These are phyloP conservation scores for Hippophae gyantsensis DNA, from an alignment of 306 rosid genomes.

Conservation along the genomic window DNA sequence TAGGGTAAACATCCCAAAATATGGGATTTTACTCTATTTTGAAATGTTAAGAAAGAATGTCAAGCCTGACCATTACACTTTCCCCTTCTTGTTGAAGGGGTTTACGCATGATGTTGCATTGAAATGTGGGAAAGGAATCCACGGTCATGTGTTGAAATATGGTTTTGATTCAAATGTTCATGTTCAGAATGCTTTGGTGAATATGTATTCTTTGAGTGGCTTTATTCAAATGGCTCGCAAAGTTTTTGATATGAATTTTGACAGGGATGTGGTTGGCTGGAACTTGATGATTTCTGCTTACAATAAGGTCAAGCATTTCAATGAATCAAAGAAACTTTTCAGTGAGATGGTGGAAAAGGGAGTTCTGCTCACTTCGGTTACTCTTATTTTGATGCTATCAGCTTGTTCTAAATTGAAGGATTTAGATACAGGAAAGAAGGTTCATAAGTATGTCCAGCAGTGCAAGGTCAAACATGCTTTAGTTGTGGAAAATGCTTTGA, in stretches of 20 bases:
- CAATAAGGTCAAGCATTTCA: slow-evolving; percentile 46
- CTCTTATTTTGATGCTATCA: slow-evolving; percentile 59
- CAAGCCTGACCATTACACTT: slow-evolving; percentile 60
- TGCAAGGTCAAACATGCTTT: slow-evolving; percentile 39
- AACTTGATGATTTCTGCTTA: slow-evolving; percentile 69
- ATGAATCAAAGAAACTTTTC: slow-evolving; percentile 59
- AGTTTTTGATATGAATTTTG: slow-evolving; percentile 39
- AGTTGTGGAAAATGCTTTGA: slow-evolving; percentile 58
- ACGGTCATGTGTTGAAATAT: slow-evolving; percentile 54
- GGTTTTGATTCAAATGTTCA: slow-evolving; percentile 54
- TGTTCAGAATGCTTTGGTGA: slow-evolving; percentile 66
- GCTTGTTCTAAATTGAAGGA: slow-evolving; percentile 78
- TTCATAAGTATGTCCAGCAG: slow-evolving; percentile 31
- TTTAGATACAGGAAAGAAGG: slow-evolving; percentile 49
- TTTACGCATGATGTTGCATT: slow-evolving; percentile 26
- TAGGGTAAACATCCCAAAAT: slow-evolving; percentile 29
- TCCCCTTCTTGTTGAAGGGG: slow-evolving; percentile 73
- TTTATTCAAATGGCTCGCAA: slow-evolving; percentile 47
- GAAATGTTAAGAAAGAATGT: slow-evolving; percentile 39
- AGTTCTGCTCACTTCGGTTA: slow-evolving; percentile 59
- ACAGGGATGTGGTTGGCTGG: slow-evolving; percentile 72
- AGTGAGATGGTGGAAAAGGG: slow-evolving; percentile 47
- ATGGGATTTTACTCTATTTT: slow-evolving; percentile 50
- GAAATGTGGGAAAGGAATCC: slow-evolving; percentile 44
- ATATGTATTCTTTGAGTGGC: slow-evolving; percentile 46